These are phyloP conservation scores for Colletotrichum orchidophilum DNA, from an alignment of 2,329 filamentous ascomycete species.

Conservation along the genomic window DNA sequence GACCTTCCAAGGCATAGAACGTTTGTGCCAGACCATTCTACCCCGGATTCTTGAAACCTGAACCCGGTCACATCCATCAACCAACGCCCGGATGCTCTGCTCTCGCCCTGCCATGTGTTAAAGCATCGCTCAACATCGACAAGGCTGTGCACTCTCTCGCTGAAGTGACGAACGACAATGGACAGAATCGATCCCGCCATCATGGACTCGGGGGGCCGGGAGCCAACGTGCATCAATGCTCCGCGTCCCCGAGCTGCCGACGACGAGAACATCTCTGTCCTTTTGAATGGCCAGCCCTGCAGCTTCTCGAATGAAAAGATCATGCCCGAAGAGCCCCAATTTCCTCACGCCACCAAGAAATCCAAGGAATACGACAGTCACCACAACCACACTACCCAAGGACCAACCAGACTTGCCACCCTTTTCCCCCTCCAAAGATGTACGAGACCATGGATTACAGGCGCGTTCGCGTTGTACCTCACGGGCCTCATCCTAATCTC, in stretches of 20 bases:
- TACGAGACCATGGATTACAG: constrained; percentile 18
- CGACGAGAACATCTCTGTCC: constrained; percentile 8
- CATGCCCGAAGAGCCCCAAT: constrained; percentile 26
- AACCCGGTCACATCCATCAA: background rate
- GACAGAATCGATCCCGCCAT: constrained; percentile 7
- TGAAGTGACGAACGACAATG: constrained; percentile 1
- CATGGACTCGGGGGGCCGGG: constrained; percentile 24
- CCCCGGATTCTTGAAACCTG: constrained; percentile 26
- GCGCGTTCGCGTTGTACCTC: constrained; percentile 28
- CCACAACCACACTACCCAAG: background rate
- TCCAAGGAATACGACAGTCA: background rate
- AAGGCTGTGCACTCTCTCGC: constrained; percentile 18
- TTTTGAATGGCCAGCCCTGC: constrained; percentile 31
- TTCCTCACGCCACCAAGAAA: background rate
- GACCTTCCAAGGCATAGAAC: constrained; percentile 7
- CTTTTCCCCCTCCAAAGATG: constrained; percentile 7
- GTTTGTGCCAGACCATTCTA: constrained; percentile 15
- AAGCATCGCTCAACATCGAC: constrained; percentile 10
- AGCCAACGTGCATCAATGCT: constrained; percentile 30
- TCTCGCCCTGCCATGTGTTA: constrained; percentile 16
- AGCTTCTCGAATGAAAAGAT: constrained; percentile 27
- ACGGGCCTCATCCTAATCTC: constrained; percentile 34
- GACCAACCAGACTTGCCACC: background rate
- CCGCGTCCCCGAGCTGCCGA: constrained; percentile 30
- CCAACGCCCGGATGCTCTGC: constrained; percentile 10